Conservation (phyloP, 2,329 filamentous ascomycete genomes). For the Exserohilum turcica region DNA sequence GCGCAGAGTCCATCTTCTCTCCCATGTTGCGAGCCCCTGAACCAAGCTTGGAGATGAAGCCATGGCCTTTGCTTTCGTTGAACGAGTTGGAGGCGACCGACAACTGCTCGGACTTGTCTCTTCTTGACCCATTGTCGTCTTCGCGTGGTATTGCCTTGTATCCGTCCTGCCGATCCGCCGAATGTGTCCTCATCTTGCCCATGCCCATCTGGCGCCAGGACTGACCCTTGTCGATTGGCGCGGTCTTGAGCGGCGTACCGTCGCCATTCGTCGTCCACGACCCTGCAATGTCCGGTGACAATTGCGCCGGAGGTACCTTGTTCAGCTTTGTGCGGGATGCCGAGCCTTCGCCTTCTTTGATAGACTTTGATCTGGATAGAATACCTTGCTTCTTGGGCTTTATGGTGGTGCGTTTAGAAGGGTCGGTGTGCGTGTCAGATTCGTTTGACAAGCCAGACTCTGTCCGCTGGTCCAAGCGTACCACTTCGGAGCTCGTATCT, state of each 20-base stretch:
- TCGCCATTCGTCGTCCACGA: conserved; percentile 44
- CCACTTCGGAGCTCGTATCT: conserved; percentile 43
- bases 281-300: conserved; percentile 36
- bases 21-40: conserved; percentile 75
- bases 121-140: conserved; percentile 33
- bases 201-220: conserved; percentile 69
- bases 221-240: conserved; percentile 69
- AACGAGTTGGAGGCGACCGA: conserved; percentile 56
- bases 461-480: conserved; percentile 34
- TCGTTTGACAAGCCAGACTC: conserved; percentile 41
- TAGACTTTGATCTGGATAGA: conserved; percentile 50
- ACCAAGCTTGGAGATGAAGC: conserved; percentile 75
- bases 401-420: conserved; percentile 27
- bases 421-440: conserved; percentile 25
- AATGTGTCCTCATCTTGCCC: conserved; percentile 67
- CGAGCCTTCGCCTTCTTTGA: conserved; percentile 50
- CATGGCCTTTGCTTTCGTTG: conserved; percentile 64
- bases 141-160: conserved; percentile 39
- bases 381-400: conserved; percentile 47
- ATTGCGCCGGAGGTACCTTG: conserved; percentile 39
- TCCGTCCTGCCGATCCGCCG: conserved; percentile 66
- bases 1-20: conserved; percentile 71
- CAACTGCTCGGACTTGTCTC: conserved; percentile 40
- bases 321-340: conserved; percentile 36
- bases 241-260: conserved; percentile 61